Evolutionary conservation across 1,284 basidiomycete species (phyloP), one percentile per base, ranked within the genome.

Genomic region (Boletus semigastroideus): DNA sequence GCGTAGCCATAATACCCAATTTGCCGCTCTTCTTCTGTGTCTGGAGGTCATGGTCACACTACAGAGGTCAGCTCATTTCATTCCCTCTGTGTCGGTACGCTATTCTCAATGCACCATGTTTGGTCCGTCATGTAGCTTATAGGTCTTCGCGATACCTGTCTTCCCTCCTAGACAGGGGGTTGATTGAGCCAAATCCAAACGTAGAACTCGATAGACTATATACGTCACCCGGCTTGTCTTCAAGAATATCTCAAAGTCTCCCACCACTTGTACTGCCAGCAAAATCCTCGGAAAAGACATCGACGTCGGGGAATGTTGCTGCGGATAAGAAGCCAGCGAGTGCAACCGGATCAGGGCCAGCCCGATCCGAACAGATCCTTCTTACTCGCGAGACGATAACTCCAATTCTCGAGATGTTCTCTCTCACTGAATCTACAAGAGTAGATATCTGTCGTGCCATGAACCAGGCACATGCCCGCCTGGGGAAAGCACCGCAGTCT

Each of bases 1-100:
- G 20, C 36, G 42, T 19, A 90, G 88, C 90, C 13, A 69, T 92
- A 50, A 83, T 92, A 66, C 89, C 89, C 27, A 92, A 92, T 66
- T 70, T 92, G 25, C 89, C 89, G 0, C 86, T 92, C 68, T 90
- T 92, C 74, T 92, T 89, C 69, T 90, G 87, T 61, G 79, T 77
- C 3, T 92, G 90, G 89, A 76, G 89, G 44, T 82, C 87, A 42
- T 92, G 89, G 88, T 86, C 84, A 42, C 89, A 91, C 67, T 91
- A 85, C 63, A 81, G 75, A 78, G 87, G 88, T 87, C 49, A 51
- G 71, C 38, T 40, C 4, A 37, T 13, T 34, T 40, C 40, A 33
- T 27, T 6, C n/a, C n/a, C 42, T 48, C 51, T 52, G 42, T 46
- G 25, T n/a, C n/a, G 13, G 38, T 40, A 31, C n/a, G 22, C 12